These are phyloP conservation scores for Scleroderma citrinum DNA, from an alignment of 768 basidiomycete genomes.

Conservation along the genomic window DNA sequence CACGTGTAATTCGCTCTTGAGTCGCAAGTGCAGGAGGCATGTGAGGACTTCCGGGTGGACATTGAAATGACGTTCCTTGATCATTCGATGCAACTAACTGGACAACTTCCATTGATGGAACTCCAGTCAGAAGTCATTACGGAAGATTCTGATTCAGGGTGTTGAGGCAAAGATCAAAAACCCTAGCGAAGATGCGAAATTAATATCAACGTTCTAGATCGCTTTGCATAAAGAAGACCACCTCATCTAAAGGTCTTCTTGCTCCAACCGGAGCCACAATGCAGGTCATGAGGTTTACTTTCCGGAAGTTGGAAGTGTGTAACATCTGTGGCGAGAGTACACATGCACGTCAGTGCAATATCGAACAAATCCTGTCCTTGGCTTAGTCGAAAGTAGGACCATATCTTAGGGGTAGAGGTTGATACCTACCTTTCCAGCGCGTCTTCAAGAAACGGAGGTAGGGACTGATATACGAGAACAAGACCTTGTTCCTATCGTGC, in stretches of 20 bases:
- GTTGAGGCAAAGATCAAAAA: constrained; percentile 79
- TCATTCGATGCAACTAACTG: constrained; percentile 91
- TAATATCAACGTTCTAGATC: constrained; percentile 5
- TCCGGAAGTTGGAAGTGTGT: constrained; percentile 99
- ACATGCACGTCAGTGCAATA: constrained; percentile 77
- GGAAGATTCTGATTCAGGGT: constrained; percentile 80
- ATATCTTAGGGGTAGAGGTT: constrained; percentile 15
- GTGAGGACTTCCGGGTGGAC: constrained; percentile 86
- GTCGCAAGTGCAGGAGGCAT: constrained; percentile 77
- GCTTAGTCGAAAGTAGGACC: constrained; percentile 33
- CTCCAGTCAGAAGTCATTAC: constrained; percentile 74
- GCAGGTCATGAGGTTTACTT: constrained; percentile 84
- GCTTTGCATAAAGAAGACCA: constrained; percentile 31
- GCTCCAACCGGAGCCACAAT: constrained; percentile 78
- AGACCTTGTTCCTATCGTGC: constrained; percentile 93
- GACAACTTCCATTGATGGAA: constrained; percentile 80
- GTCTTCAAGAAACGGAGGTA: constrained; percentile 75
- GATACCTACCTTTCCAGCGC: constrained; percentile 69
- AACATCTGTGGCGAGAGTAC: constrained; percentile 72
- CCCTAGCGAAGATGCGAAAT: constrained; percentile 44
- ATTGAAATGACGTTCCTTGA: constrained; percentile 87
- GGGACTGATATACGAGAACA: constrained; percentile 81
- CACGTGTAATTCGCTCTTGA: constrained; percentile 80
- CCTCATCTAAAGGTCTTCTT: constrained; percentile 86
- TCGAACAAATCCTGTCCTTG: constrained; percentile 61